phyloP scores from a whole-genome alignment of 257 asterid species.

The Nicotiana attenuata region DNA sequence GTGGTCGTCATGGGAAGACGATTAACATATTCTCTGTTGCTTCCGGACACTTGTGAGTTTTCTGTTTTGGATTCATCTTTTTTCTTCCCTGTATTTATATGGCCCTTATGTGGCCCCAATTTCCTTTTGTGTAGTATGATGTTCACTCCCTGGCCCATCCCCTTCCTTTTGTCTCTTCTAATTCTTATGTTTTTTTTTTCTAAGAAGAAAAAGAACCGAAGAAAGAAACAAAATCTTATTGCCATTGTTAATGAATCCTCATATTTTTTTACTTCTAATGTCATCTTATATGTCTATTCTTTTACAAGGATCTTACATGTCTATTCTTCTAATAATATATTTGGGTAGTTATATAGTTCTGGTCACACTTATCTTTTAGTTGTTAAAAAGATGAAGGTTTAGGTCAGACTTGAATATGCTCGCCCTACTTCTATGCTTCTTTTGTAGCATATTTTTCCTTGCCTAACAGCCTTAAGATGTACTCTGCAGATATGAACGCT shows the following conservation, averaged over 20 bases:
- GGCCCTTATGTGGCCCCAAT: background rate
- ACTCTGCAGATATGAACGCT: slow-evolving; percentile 86
- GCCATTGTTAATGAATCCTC: background rate
- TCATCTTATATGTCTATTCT: background rate
- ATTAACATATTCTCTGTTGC: slow-evolving; percentile 95
- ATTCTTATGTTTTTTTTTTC: background rate
- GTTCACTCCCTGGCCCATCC: background rate
- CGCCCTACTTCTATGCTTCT: background rate
- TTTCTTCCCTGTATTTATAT: background rate
- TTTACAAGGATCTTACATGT: background rate
- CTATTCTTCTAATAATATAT: background rate
- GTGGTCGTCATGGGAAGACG: slow-evolving; percentile 70
- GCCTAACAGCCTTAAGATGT: slow-evolving; percentile 14
- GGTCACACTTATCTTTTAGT: background rate
- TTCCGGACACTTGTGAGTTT: slow-evolving; percentile 95
- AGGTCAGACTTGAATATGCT: background rate
- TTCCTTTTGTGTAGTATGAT: background rate
- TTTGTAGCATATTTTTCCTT: background rate
- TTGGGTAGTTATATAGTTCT: background rate
- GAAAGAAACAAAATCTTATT: background rate
- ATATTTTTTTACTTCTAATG: background rate
- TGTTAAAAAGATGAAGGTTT: background rate
- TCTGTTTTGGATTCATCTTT: slow-evolving; percentile 5
- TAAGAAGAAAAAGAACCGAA: background rate
- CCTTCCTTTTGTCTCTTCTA: background rate